A percentile compares a stretch with the other conserved stretches of the same genome.
Conservation (phyloP, 2,329 filamentous ascomycete genomes). For the Canariomyces notabilis region DNA sequence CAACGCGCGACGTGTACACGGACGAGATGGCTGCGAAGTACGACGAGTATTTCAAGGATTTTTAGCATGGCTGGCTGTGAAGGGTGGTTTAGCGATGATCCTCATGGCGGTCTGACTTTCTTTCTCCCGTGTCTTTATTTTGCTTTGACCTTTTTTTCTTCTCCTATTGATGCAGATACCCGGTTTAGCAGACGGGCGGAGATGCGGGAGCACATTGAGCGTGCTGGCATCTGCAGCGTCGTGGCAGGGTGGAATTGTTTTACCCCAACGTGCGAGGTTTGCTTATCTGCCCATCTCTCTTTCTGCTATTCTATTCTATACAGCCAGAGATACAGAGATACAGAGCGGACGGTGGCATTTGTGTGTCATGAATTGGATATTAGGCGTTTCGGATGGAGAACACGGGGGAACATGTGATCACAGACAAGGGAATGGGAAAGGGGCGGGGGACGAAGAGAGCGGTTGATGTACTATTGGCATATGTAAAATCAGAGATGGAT, state of each 20-base stretch:
- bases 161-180: not conserved
- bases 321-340: not conserved
- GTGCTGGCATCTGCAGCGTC: too few relatives aligned
- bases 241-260: too few relatives aligned
- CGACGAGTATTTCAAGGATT: slow-evolving; percentile 66
- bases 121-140: not conserved
- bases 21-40: slow-evolving; percentile 64
- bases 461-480: not conserved
- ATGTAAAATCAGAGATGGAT: too few relatives aligned
- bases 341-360: not conserved
- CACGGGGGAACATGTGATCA: not conserved
- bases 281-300: not conserved
- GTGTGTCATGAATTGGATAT: not conserved
- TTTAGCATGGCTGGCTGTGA: slow-evolving; percentile 39
- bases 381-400: not conserved
- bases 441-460: not conserved
- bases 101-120: not conserved
- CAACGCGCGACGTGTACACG: slow-evolving; percentile 60
- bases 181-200: not conserved
- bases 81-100: not conserved
- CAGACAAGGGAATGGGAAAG: not conserved
- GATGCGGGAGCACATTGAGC: not conserved
- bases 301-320: not conserved
- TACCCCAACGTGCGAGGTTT: too few relatives aligned
- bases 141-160: not conserved